phyloP scores from a whole-genome alignment of 305 asterid genomes.

The Fraxinus greggii region DNA sequence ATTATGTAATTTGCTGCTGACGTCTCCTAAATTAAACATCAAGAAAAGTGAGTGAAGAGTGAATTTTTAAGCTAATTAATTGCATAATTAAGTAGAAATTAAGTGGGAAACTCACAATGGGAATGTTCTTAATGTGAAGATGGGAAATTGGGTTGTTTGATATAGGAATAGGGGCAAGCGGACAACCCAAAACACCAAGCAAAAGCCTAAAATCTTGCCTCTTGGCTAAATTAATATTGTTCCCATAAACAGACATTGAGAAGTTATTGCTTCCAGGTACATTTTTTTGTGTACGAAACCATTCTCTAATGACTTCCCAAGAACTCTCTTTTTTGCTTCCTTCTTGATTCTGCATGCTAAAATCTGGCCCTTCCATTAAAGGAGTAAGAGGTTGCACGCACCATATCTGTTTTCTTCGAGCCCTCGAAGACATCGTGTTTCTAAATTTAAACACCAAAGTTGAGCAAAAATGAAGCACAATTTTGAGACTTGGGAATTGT shows the following conservation, averaged over 20 bases:
- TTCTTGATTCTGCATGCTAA: constrained; percentile 49
- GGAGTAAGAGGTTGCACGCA: constrained; percentile 70
- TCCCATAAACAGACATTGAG: constrained; percentile 40
- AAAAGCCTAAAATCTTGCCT: constrained; percentile 61
- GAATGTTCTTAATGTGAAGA: constrained; percentile 55
- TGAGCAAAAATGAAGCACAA: neutral
- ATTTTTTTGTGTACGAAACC: constrained; percentile 54
- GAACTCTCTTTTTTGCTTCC: constrained; percentile 58
- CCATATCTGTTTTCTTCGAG: constrained; percentile 59
- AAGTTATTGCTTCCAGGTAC: constrained; percentile 22
- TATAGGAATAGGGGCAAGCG: constrained; percentile 76
- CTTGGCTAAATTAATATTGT: constrained; percentile 40
- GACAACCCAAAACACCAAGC: constrained; percentile 79
- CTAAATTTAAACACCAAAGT: neutral
- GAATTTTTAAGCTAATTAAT: neutral
- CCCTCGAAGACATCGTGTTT: constrained; percentile 36
- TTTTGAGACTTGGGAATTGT: neutral
- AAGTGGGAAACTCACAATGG: constrained; percentile 43
- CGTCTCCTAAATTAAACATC: constrained; percentile 45
- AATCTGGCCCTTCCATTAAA: constrained; percentile 79
- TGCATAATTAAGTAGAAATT: neutral
- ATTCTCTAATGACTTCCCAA: constrained; percentile 71
- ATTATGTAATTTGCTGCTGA: constrained; percentile 67
- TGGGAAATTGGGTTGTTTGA: constrained; percentile 31
- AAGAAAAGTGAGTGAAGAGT: neutral